Conservation (phyloP, 192 early-diverging fungal genomes). For the Backusella tarrabulga region DNA sequence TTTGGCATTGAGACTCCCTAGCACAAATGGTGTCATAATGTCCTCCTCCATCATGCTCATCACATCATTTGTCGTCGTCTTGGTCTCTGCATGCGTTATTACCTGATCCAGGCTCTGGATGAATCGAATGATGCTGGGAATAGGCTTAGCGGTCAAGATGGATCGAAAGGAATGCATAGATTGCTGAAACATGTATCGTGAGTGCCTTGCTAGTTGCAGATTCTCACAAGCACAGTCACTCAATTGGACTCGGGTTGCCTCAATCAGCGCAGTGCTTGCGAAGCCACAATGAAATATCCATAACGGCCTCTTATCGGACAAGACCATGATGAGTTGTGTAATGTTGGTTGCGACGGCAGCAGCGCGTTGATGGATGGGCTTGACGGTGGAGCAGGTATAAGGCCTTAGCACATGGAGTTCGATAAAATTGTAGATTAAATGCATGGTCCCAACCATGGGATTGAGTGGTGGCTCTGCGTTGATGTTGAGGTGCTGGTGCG, state of each 20-base stretch:
- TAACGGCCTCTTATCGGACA: neutral
- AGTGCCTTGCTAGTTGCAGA: neutral
- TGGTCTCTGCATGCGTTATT: neutral
- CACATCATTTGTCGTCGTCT: neutral
- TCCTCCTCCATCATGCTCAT: neutral
- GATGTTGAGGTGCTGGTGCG: neutral
- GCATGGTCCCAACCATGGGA: conserved; percentile 19
- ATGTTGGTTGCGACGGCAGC: conserved; percentile 23
- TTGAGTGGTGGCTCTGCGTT: conserved; percentile 8
- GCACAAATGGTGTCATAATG: conserved; percentile 13
- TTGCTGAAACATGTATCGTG: conserved; percentile 27
- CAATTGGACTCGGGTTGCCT: conserved; percentile 5
- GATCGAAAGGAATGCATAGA: conserved; percentile 8
- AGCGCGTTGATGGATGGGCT: conserved; percentile 17
- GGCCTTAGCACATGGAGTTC: conserved; percentile 20
- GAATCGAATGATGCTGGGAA: neutral
- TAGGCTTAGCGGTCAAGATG: neutral
- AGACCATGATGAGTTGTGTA: conserved; percentile 4
- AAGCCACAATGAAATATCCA: conserved; percentile 7
- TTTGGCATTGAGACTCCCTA: neutral
- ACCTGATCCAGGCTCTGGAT: neutral
- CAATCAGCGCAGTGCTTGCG: neutral
- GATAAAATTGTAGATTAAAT: conserved; percentile 31
- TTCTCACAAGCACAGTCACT: conserved; percentile 1
- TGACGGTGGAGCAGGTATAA: conserved; percentile 3